A percentile compares a stretch with the other conserved stretches of the same genome.
Conservation (phyloP, 148 eudicot genomes). For the Arbutus unedo region DNA sequence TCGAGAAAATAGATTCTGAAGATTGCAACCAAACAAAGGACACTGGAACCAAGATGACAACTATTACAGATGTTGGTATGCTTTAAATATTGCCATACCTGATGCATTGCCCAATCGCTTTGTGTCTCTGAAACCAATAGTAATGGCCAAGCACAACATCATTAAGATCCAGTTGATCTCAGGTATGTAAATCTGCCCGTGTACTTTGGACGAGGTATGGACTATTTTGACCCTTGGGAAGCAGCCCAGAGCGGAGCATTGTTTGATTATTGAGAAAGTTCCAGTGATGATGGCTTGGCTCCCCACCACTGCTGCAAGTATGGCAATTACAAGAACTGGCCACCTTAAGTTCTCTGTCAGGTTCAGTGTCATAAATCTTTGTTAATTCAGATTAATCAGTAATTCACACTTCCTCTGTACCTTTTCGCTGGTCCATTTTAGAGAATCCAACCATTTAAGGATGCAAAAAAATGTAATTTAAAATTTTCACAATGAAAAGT, state of each 20-base stretch:
- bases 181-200: conserved; percentile 93
- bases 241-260: conserved; percentile 87
- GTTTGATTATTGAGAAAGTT: conserved; percentile 94
- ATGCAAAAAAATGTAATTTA: background rate
- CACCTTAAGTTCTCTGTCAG: conserved; percentile 73
- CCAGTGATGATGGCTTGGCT: conserved; percentile 98
- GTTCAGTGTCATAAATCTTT: background rate
- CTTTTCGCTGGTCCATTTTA: background rate
- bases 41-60: background rate
- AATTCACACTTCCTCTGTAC: background rate
- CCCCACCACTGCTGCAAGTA: conserved; percentile 95
- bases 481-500: background rate
- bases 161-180: conserved; percentile 93
- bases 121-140: conserved; percentile 92
- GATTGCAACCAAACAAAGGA: background rate
- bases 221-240: conserved; percentile 88
- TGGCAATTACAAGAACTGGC: conserved; percentile 87
- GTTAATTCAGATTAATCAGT: background rate
- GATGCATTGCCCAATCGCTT: conserved; percentile 89
- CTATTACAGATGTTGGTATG: background rate
- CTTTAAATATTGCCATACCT: conserved; percentile 38
- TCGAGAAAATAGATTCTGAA: background rate
- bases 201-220: conserved; percentile 81
- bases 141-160: conserved; percentile 83
- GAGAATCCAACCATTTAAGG: background rate